Base-by-base conservation (phyloP, 2,329 filamentous ascomycete genomes). In the Annulohypoxylon truncatum region DNA sequence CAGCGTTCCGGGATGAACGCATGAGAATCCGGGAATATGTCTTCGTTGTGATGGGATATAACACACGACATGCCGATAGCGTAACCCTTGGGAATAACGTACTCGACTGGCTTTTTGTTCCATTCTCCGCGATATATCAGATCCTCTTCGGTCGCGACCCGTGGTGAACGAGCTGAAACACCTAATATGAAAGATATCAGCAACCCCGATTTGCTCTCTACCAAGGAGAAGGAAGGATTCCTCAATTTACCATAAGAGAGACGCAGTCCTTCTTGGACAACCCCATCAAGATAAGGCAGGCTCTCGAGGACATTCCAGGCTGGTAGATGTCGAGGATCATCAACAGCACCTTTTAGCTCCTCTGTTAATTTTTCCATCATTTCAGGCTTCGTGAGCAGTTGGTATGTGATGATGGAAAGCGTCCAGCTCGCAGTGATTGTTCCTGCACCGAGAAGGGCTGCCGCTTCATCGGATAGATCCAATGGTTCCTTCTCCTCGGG, bases 1-100 rank as follows among this genome's bases (percentile, higher is more conserved):
- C 78, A 84, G 2, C 82, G 77, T 40, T 82, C 79, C 0, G 82
- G 82, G 2, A 67, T 48, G 59, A 81, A 84, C 0, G 69, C 61
- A 38, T 81, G 71, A 0, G 81, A 77, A 2, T 82, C 72, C 0
- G 80, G 73, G 60, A 77, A 81, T 15, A 79, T 65, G 8, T 63
- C 71, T 61, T 80, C 75, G 66, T 83, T 75, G 33, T 80, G 77
- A 59, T 84, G 81, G 9, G 77, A 74, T 7, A 81, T 74, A 2
- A 75, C 72, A 1, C 76, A 72, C 0, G 79, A 80, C 73, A 82
- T 80, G 28, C 78, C 75, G 0, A 83, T 76, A 2, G 77, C 77
- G 1, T 77, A 81, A 6, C 79, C 77, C 0, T 71, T 72, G 0
- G 79, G 79, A 6, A 82, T 72, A 4, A 74, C 75, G n/a, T 78